Evolutionary conservation across 306 rosid species (phyloP).

Genomic region (Citrullus colocynthis): DNA sequence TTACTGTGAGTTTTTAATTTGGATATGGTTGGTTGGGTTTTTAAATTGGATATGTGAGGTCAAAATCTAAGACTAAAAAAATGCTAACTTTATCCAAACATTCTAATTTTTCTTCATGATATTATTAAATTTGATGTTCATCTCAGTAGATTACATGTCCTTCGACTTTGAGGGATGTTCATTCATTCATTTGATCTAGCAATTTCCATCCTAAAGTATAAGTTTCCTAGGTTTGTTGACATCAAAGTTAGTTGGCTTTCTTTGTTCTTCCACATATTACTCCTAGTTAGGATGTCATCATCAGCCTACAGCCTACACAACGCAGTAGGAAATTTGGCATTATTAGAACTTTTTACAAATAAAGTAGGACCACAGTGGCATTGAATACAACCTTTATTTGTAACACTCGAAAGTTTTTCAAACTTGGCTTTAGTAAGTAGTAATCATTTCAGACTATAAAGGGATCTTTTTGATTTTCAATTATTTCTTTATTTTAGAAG

Average conservation of each 20-base stretch:
- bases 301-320: not conserved
- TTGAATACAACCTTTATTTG: not conserved
- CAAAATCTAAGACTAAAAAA: too few species aligned
- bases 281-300: not conserved
- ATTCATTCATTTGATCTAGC: not conserved
- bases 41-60: too few species aligned
- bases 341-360: not conserved
- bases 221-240: not conserved
- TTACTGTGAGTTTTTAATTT: too few species aligned
- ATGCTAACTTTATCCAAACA: too few species aligned
- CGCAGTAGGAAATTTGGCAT: not conserved
- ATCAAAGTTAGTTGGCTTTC: not conserved
- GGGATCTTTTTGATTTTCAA: not conserved
- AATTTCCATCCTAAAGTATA: not conserved
- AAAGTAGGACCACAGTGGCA: not conserved
- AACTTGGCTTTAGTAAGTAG: not conserved
- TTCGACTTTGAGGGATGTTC: not conserved
- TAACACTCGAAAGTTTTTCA: not conserved
- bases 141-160: not conserved
- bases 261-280: not conserved
- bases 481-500: not conserved
- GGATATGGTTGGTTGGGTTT: too few species aligned
- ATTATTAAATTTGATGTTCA: too few species aligned
- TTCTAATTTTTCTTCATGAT: too few species aligned
- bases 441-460: not conserved